Conservation (phyloP, 352 stramenopile species). For the Halophytophthora polymorphica region DNA sequence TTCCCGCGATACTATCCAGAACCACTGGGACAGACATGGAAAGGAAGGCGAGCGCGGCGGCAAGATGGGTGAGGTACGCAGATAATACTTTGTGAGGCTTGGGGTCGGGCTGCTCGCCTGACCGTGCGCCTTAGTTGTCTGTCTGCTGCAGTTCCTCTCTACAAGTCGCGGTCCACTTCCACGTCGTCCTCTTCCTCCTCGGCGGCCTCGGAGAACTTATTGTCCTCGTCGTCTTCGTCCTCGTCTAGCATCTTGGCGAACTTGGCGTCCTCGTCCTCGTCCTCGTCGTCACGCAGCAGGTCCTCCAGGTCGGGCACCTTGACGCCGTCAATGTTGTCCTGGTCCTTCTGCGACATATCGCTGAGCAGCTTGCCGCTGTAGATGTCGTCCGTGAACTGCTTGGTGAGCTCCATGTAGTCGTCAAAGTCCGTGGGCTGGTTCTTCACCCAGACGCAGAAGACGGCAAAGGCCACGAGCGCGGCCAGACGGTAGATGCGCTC, state of each 20-base stretch:
- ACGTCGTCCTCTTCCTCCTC: constrained; percentile 40
- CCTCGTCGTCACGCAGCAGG: constrained; percentile 79
- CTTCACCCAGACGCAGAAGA: constrained; percentile 97
- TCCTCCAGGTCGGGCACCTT: constrained; percentile 89
- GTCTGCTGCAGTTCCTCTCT: constrained; percentile 24
- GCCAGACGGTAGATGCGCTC: constrained; percentile 95
- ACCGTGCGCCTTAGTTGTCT: constrained; percentile 12
- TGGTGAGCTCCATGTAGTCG: constrained; percentile 97
- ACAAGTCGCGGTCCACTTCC: constrained; percentile 65
- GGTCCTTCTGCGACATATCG: constrained; percentile 97
- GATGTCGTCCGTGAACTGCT: constrained; percentile 99
- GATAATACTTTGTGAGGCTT: constrained; percentile 26
- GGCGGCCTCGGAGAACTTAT: constrained; percentile 24
- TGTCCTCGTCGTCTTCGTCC: constrained; percentile 53
- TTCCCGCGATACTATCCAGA: background rate
- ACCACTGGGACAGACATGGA: too few relatives aligned
- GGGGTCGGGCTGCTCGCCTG: constrained; percentile 3
- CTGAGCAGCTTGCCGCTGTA: constrained; percentile 98
- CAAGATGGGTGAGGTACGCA: constrained; percentile 14
- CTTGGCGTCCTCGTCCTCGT: constrained; percentile 75
- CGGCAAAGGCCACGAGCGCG: constrained; percentile 90
- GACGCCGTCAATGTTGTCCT: constrained; percentile 97
- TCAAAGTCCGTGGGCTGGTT: constrained; percentile 99
- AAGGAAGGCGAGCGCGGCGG: too few relatives aligned
- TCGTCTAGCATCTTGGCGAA: constrained; percentile 83